Evolutionary conservation across 2,329 filamentous ascomycete genomes (phyloP).

Genomic region (Pseudocercospora cruenta): DNA sequence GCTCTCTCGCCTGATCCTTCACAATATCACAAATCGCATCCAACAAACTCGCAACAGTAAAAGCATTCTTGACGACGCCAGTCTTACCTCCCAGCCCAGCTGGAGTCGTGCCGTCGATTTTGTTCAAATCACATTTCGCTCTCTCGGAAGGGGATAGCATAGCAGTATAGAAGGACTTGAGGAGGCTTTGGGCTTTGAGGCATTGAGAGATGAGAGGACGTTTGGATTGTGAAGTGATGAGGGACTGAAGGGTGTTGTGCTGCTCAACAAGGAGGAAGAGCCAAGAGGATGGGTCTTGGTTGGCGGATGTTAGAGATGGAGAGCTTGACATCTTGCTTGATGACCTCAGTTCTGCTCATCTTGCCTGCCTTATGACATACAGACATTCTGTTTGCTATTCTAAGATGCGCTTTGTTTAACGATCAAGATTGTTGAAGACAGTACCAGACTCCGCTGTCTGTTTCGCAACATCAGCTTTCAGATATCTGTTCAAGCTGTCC

Average conservation of each 20-base stretch:
- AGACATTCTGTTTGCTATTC: background rate
- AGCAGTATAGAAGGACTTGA: background rate
- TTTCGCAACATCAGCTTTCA: too few species aligned
- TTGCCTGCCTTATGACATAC: background rate
- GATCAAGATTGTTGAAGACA: too few species aligned
- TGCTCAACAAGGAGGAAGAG: background rate
- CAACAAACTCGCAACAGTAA: background rate
- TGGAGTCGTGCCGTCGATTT: background rate
- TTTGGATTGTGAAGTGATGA: background rate
- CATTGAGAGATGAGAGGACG: background rate
- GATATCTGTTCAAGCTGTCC: too few species aligned
- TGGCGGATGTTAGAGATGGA: background rate
- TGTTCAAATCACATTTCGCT: too few species aligned
- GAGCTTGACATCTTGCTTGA: background rate
- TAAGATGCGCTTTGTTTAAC: too few species aligned
- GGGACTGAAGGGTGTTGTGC: background rate
- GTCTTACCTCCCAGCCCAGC: background rate
- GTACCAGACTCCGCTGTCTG: too few species aligned
- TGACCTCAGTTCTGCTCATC: background rate
- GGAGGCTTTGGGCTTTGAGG: background rate
- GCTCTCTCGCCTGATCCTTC: background rate
- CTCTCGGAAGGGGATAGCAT: background rate
- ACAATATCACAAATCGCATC: background rate
- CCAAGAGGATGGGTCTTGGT: background rate
- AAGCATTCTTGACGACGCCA: background rate